Percentiles rank a stretch among this genome's conserved stretches.
These are phyloP conservation scores for Didymella exigua DNA, from an alignment of 2,329 filamentous ascomycete genomes.

Conservation along the genomic window DNA sequence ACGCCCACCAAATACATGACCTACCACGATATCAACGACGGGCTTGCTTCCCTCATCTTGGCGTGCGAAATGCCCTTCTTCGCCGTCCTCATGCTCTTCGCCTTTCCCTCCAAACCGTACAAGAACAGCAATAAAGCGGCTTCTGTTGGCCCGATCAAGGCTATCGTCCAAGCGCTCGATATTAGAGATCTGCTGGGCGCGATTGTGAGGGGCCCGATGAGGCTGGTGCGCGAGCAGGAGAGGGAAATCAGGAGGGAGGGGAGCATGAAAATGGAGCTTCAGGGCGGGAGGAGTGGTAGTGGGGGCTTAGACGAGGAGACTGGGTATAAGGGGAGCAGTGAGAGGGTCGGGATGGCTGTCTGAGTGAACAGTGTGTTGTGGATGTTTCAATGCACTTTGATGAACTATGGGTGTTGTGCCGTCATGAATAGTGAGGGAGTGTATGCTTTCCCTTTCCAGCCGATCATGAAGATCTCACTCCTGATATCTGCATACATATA, in stretches of 20 bases:
- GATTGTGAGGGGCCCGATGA: constrained; percentile 40
- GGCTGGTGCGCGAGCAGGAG: constrained; percentile 37
- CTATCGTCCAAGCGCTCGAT: constrained; percentile 36
- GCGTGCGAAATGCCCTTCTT: constrained; percentile 44
- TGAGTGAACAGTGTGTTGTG: neutral
- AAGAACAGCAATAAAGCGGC: constrained; percentile 19
- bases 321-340: neutral
- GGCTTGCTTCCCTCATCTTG: constrained; percentile 36
- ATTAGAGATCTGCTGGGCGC: constrained; percentile 35
- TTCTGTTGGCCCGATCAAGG: constrained; percentile 24
- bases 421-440: too few relatives aligned
- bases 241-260: constrained; percentile 21
- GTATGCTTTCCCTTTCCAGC: too few relatives aligned
- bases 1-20: constrained; percentile 36
- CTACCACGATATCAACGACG: constrained; percentile 37
- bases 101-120: constrained; percentile 35
- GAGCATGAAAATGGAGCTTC: constrained; percentile 1
- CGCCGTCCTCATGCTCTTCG: constrained; percentile 32
- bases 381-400: neutral
- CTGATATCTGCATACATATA: too few relatives aligned
- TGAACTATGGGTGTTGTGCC: too few relatives aligned
- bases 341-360: neutral
- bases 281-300: neutral
- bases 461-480: too few relatives aligned
- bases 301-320: neutral